Evolutionary conservation across 2,329 filamentous ascomycete genomes (phyloP).

Genomic region (Neocucurbitaria cava): DNA sequence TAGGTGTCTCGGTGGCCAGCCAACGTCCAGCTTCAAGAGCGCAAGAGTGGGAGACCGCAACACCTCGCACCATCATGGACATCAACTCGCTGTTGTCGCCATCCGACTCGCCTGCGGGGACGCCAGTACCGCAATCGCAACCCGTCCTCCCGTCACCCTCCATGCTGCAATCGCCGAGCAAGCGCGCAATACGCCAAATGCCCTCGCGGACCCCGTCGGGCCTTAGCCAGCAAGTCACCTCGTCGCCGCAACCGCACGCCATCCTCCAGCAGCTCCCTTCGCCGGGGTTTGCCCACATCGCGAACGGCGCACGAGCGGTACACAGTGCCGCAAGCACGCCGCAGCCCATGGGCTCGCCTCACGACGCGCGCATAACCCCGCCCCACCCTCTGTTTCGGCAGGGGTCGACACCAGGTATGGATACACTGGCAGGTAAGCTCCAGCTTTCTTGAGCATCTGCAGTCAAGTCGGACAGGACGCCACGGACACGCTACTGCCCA

Average conservation of each 20-base stretch:
- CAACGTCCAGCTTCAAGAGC: conserved; percentile 1
- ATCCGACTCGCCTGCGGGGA: conserved; percentile 51
- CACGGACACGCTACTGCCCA: too few relatives aligned
- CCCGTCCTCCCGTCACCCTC: conserved; percentile 35
- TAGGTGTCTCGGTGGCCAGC: background rate
- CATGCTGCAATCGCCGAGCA: conserved; percentile 38
- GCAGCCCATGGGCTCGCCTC: conserved; percentile 35
- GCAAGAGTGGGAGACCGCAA: conserved; percentile 4
- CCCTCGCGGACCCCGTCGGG: conserved; percentile 51
- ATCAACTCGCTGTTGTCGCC: conserved; percentile 59
- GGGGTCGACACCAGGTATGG: conserved; percentile 56
- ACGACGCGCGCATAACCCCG: conserved; percentile 43
- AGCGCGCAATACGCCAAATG: conserved; percentile 42
- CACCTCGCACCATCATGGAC: conserved; percentile 48
- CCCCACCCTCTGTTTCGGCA: conserved; percentile 48
- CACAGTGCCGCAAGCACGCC: conserved; percentile 45
- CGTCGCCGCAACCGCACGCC: conserved; percentile 43
- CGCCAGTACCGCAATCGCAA: conserved; percentile 42
- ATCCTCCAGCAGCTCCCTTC: conserved; percentile 45
- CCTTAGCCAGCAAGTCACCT: conserved; percentile 53
- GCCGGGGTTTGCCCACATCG: conserved; percentile 33
- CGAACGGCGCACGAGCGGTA: conserved; percentile 39
- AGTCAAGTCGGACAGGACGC: background rate
- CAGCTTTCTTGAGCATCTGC: conserved; percentile 8
- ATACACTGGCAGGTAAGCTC: conserved; percentile 54